Evolutionary conservation across 257 asterid species (phyloP).

Genomic region (Phtheirospermum japonicum): DNA sequence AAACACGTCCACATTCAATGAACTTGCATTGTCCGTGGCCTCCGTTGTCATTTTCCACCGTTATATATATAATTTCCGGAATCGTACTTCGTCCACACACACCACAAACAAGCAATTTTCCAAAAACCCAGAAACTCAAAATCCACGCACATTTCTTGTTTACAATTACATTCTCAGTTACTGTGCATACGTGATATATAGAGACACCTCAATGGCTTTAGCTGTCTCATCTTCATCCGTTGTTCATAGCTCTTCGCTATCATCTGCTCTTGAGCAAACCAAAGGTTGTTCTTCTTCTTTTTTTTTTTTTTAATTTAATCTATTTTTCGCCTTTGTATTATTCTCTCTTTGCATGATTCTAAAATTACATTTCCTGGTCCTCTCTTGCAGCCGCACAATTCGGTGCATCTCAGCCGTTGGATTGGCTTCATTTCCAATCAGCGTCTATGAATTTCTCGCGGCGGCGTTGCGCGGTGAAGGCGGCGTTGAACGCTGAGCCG

Average conservation of each 20-base stretch:
- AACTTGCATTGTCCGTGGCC: conserved; percentile 33
- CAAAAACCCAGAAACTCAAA: conserved; percentile 26
- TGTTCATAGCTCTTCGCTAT: conserved; percentile 43
- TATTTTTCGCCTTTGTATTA: neutral
- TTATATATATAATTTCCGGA: conserved; percentile 25
- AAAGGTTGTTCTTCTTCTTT: conserved; percentile 40
- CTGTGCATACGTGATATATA: neutral
- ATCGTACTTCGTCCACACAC: conserved; percentile 7
- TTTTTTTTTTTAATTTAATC: neutral
- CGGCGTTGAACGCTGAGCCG: conserved; percentile 67
- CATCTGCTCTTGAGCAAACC: conserved; percentile 41
- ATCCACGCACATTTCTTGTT: no score
- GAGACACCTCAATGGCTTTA: conserved; percentile 47
- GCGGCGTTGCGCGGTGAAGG: conserved; percentile 44
- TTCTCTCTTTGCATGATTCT: neutral
- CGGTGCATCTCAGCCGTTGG: conserved; percentile 53
- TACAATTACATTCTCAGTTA: neutral
- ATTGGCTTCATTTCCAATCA: conserved; percentile 39
- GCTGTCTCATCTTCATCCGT: conserved; percentile 60
- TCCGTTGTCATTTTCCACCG: conserved; percentile 16
- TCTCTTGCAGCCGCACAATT: conserved; percentile 36
- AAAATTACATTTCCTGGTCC: neutral
- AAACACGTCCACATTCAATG: conserved; percentile 79
- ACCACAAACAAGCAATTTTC: conserved; percentile 21
- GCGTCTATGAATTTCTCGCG: conserved; percentile 37